These are phyloP conservation scores for Tolypocladium endophyticum DNA, from an alignment of 2,329 filamentous ascomycete genomes.

Conservation along the genomic window DNA sequence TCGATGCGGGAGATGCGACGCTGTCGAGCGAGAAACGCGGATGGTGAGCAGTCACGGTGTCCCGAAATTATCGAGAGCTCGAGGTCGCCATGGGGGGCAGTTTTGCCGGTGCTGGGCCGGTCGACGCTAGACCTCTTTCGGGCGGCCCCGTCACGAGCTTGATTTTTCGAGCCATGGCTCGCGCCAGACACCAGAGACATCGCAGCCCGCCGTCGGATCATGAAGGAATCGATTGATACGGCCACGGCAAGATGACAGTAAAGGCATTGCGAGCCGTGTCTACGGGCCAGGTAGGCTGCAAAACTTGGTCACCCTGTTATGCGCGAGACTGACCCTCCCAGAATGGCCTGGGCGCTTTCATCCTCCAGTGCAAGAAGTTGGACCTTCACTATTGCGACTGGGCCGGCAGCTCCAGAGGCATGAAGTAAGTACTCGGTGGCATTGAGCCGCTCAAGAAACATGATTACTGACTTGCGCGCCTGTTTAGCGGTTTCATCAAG, in stretches of 20 bases:
- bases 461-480: neutral
- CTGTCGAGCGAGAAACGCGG: neutral
- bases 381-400: slow-evolving; percentile 97
- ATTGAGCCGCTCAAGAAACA: neutral
- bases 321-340: slow-evolving; percentile 25
- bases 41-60: neutral
- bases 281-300: slow-evolving; percentile 37
- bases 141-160: slow-evolving; percentile 1
- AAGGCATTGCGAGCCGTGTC: slow-evolving; percentile 42
- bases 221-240: slow-evolving; percentile 16
- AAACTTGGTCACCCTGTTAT: neutral
- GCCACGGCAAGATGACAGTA: slow-evolving; percentile 41
- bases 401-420: slow-evolving; percentile 84
- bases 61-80: slow-evolving; percentile 8
- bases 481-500: slow-evolving; percentile 66
- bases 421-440: slow-evolving; percentile 58
- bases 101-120: slow-evolving; percentile 12
- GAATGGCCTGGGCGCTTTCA: slow-evolving; percentile 96
- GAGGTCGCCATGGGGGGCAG: neutral
- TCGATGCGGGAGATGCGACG: neutral
- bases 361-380: slow-evolving; percentile 91
- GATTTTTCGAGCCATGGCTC: slow-evolving; percentile 2
- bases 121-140: slow-evolving; percentile 14
- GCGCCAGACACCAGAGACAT: slow-evolving; percentile 6
- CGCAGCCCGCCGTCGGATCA: slow-evolving; percentile 11